A percentile compares a stretch with the other conserved stretches of the same genome.
Conservation (phyloP, 257 asterid species). For the Apocynum venetum region DNA sequence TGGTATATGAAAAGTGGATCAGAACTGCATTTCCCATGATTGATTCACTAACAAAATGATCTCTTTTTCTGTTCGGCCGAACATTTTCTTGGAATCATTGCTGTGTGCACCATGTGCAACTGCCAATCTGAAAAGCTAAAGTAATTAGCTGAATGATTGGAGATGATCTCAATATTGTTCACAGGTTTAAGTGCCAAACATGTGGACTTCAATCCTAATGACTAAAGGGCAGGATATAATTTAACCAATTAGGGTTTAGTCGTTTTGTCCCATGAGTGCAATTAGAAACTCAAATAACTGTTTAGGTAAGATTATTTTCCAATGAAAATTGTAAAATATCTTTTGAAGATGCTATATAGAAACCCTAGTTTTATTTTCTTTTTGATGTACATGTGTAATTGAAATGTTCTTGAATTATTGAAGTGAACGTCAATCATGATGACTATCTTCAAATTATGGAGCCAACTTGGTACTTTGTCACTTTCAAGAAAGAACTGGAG, state of each 20-base stretch:
- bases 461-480: conserved; percentile 6
- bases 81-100: background rate
- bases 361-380: background rate
- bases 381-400: background rate
- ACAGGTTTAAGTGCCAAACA: conserved; percentile 5
- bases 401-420: conserved; percentile 1
- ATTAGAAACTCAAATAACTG: background rate
- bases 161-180: background rate
- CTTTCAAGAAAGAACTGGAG: background rate
- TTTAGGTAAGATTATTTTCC: background rate
- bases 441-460: background rate
- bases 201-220: background rate
- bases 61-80: background rate
- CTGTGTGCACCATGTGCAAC: conserved; percentile 6
- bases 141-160: conserved; percentile 2
- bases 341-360: background rate
- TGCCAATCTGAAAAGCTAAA: background rate
- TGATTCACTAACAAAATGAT: background rate
- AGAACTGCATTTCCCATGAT: background rate
- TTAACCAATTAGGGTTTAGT: background rate
- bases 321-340: background rate
- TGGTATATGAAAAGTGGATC: background rate
- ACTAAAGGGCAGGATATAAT: background rate
- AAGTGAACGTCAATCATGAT: background rate
- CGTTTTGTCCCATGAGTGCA: background rate